Evolutionary conservation across 1,284 basidiomycete genomes (phyloP), one percentile per base, ranked within the genome.

Genomic region (Exobasidium cylindrosporum): DNA sequence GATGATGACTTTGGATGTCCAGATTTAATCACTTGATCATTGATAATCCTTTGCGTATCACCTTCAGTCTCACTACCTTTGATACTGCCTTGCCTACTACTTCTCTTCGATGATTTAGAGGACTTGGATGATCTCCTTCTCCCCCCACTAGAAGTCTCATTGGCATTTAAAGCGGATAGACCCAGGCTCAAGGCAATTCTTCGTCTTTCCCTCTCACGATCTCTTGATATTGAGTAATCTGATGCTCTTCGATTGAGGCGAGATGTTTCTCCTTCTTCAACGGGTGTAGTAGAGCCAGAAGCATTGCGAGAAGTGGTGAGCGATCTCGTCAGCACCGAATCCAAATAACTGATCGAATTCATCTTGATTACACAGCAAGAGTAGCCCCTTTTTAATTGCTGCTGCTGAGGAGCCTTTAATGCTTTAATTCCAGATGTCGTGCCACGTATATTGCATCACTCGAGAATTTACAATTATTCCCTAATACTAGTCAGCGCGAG

Each of bases 341-440:
- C 72, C 61, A 74, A 65, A 54, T 73, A 72, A 62, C 61, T 70
- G 57, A 74, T 67, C 45, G 72, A 74, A 56, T 74, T 74, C 72
- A 74, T 74, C 32, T 14, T 59, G 47, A 28, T 4, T n/a, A n/a
- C n/a, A n/a, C n/a, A n/a, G n/a, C n/a, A n/a, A n/a, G n/a, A n/a
- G n/a, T n/a, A n/a, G n/a, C n/a, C n/a, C n/a, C n/a, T n/a, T n/a
- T n/a, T n/a, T n/a, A n/a, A n/a, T n/a, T n/a, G n/a, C n/a, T n/a
- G n/a, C n/a, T n/a, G n/a, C n/a, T n/a, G n/a, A n/a, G n/a, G n/a
- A n/a, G n/a, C n/a, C n/a, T n/a, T n/a, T n/a, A n/a, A n/a, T n/a
- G n/a, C n/a, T n/a, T n/a, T n/a, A n/a, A n/a, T n/a, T n/a, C n/a
- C n/a, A n/a, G n/a, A n/a, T n/a, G n/a, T n/a, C n/a, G n/a, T n/a